Evolutionary conservation across 495 filamentous ascomycete species (phyloP).

Genomic region (Podospora pseudoanserina): DNA sequence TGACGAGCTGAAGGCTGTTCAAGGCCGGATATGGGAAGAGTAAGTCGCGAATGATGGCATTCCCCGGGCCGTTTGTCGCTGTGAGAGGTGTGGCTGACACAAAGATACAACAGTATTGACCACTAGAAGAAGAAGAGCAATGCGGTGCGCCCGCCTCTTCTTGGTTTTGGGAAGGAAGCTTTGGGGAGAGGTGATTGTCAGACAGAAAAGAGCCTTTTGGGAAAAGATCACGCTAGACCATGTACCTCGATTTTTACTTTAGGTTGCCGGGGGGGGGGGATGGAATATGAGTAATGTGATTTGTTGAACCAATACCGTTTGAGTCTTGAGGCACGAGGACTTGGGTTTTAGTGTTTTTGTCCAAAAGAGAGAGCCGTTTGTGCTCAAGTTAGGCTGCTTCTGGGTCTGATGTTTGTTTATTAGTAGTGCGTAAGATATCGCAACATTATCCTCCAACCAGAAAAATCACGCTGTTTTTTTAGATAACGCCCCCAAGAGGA

Average conservation of each 20-base stretch:
- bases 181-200: neutral
- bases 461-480: neutral
- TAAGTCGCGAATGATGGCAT: slow-evolving; percentile 29
- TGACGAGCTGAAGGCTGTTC: slow-evolving; percentile 78
- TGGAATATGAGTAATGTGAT: neutral
- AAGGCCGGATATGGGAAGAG: slow-evolving; percentile 92
- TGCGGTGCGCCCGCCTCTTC: neutral
- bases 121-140: slow-evolving; percentile 17
- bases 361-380: too few species aligned
- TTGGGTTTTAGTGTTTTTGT: neutral
- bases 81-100: slow-evolving; percentile 22
- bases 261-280: neutral
- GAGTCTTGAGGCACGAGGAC: slow-evolving; percentile 15
- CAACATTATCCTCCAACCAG: neutral
- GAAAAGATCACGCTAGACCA: neutral
- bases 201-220: neutral
- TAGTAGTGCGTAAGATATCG: neutral
- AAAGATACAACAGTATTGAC: slow-evolving; percentile 27
- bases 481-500: neutral
- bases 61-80: neutral
- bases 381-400: neutral
- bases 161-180: neutral
- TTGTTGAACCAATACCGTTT: slow-evolving; percentile 16
- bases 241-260: neutral
- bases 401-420: neutral